Evolutionary conservation across 495 filamentous ascomycete genomes (phyloP).

Genomic region (Tuber magnatum): DNA sequence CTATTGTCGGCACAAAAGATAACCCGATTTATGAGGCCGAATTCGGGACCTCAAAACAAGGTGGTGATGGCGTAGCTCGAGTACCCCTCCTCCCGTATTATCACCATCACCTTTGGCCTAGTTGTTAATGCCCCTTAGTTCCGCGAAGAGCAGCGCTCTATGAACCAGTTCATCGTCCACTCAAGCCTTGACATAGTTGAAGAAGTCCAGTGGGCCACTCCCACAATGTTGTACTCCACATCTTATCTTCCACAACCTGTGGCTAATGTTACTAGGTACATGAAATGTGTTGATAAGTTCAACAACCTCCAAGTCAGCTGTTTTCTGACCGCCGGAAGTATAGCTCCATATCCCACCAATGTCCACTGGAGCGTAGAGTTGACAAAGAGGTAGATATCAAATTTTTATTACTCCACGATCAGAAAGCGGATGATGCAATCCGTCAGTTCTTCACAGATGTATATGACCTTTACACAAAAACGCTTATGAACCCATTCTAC

Average conservation of each 20-base stretch:
- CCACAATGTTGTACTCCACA: constrained; percentile 19
- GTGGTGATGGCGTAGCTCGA: constrained; percentile 81
- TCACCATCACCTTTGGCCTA: not conserved
- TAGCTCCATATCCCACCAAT: constrained; percentile 12
- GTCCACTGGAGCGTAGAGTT: not conserved
- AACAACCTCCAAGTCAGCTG: constrained; percentile 82
- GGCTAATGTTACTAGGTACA: constrained; percentile 58
- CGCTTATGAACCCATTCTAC: constrained; percentile 96
- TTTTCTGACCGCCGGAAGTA: constrained; percentile 74
- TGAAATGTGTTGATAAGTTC: constrained; percentile 91
- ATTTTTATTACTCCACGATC: constrained; percentile 84
- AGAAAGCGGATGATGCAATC: constrained; percentile 89
- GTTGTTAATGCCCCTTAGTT: constrained; percentile 46
- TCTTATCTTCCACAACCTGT: not conserved
- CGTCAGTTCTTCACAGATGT: constrained; percentile 88
- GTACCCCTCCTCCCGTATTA: constrained; percentile 39
- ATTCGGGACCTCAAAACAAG: constrained; percentile 89
- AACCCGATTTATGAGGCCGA: constrained; percentile 92
- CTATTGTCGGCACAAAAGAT: constrained; percentile 86
- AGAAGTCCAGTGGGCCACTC: constrained; percentile 75
- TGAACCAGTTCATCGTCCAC: constrained; percentile 97
- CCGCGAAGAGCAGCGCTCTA: constrained; percentile 72
- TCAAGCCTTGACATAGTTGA: constrained; percentile 87
- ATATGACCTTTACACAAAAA: constrained; percentile 91
- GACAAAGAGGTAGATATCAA: constrained; percentile 50